Evolutionary conservation across 495 filamentous ascomycete genomes (phyloP), one percentile per base, ranked within the genome.

Genomic region (Podospora conica): DNA sequence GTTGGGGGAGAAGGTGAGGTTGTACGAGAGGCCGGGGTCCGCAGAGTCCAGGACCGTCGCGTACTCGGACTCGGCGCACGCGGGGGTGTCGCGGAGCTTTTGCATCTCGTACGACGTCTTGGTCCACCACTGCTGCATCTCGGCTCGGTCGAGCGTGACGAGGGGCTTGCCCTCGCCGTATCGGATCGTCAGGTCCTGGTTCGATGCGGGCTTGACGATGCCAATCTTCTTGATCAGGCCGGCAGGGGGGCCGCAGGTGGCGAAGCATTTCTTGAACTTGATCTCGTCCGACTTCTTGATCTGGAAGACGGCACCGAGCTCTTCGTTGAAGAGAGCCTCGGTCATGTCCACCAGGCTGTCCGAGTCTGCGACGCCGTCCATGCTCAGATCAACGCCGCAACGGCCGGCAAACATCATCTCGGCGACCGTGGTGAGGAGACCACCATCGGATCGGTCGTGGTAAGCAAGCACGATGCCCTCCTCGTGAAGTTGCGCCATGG

Each of bases 331-430:
- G 7, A 98, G 84, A 1, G 89, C 84, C 61, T 90, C 86, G 3
- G 96, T 77, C 58, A 96, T 73, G 71, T 90, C 85, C 12, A 80
- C 75, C 22, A 87, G 77, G 57, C 88, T 81, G 62, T 79, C 81
- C 21, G 80, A 83, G 22, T 77, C 76, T 1, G 84, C 71, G 58
- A 96, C 82, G 54, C 81, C 84, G 73, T 96, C 93, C 66, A 97
- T 78, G 84, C 91, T 89, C 53, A 98, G 80, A 62, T 94, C 88
- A 24, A 91, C 85, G 66, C 96, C 96, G 70, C 93, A 96, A 55
- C 95, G 88, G 27, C 95, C 95, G 11, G 95, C 95, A 71, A 98
- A 97, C 87, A 96, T 96, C 95, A 98, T 98, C 76, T 98, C 95
- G 11, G 87, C 90, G 11, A 98, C 81, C 9, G 94, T 92, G 12